Percentiles rank a stretch among this genome's conserved stretches.
phyloP scores from a whole-genome alignment of 768 basidiomycete species.

The Phylloporus rhodoxanthus region DNA sequence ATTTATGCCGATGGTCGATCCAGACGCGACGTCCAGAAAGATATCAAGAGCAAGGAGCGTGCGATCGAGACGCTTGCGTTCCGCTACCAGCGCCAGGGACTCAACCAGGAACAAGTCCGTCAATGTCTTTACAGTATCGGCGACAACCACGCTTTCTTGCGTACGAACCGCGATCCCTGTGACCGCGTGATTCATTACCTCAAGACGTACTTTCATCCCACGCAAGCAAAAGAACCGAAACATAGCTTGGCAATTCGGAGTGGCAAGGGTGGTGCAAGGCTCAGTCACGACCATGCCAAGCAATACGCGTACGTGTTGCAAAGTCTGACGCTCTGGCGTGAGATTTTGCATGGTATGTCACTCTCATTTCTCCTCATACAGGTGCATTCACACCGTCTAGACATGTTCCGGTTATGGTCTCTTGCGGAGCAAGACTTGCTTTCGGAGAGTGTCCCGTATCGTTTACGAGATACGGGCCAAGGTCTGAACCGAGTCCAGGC shows the following conservation, averaged over 20 bases:
- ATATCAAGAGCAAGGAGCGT: constrained; percentile 79
- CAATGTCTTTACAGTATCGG: constrained; percentile 86
- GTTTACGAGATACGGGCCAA: constrained; percentile 83
- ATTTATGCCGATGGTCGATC: constrained; percentile 67
- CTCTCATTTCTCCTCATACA: neutral
- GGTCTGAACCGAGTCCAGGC: constrained; percentile 87
- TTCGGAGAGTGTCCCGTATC: constrained; percentile 68
- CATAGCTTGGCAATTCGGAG: constrained; percentile 73
- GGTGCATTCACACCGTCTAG: constrained; percentile 32
- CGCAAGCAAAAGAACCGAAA: constrained; percentile 57
- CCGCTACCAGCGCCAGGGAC: constrained; percentile 52
- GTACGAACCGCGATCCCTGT: constrained; percentile 83
- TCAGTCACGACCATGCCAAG: constrained; percentile 79
- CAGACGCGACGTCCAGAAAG: constrained; percentile 74
- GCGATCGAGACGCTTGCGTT: constrained; percentile 72
- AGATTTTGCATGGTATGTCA: constrained; percentile 69
- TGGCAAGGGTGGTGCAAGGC: constrained; percentile 71
- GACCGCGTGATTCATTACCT: constrained; percentile 76
- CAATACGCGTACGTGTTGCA: constrained; percentile 85
- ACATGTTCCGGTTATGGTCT: constrained; percentile 86
- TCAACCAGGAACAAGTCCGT: constrained; percentile 60
- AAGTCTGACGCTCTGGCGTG: constrained; percentile 81
- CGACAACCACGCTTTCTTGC: constrained; percentile 84
- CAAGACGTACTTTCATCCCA: constrained; percentile 73
- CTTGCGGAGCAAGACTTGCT: constrained; percentile 76